These are phyloP conservation scores for Fusarium ramigenum DNA, from an alignment of 2,329 filamentous ascomycete species.

Conservation along the genomic window DNA sequence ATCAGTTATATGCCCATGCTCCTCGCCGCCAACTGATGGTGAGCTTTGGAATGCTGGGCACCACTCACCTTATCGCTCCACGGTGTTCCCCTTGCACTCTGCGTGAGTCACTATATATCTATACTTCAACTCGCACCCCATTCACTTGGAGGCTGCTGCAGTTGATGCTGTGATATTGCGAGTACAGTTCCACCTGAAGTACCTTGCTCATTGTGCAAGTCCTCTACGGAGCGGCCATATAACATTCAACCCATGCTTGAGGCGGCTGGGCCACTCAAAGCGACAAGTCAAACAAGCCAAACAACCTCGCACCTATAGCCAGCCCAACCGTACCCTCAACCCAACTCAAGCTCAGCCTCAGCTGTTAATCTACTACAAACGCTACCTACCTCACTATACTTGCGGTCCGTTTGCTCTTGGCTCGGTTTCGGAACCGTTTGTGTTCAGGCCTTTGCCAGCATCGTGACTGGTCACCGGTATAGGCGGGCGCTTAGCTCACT, in stretches of 20 bases:
- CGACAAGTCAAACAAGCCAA: constrained; percentile 32
- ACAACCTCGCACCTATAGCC: constrained; percentile 22
- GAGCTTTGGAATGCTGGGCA: constrained; percentile 42
- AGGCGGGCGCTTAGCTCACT: constrained; percentile 40
- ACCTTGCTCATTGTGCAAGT: constrained; percentile 26
- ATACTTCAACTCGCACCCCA: constrained; percentile 33
- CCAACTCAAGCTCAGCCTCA: constrained; percentile 8
- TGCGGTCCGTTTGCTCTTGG: constrained; percentile 28
- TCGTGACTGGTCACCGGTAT: constrained; percentile 37
- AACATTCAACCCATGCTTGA: constrained; percentile 36
- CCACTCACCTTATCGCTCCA: constrained; percentile 37
- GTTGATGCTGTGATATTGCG: constrained; percentile 26
- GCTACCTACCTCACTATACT: not conserved
- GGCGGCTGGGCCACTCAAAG: constrained; percentile 39
- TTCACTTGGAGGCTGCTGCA: constrained; percentile 40
- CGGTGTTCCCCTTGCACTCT: constrained; percentile 42
- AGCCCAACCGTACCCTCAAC: constrained; percentile 15
- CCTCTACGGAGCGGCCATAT: constrained; percentile 29
- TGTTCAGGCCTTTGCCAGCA: constrained; percentile 17
- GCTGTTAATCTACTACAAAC: constrained; percentile 9
- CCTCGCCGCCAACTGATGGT: constrained; percentile 24
- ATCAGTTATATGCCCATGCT: constrained; percentile 36
- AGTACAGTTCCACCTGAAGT: not conserved
- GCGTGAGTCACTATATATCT: constrained; percentile 43
- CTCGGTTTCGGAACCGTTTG: constrained; percentile 30